Conservation (phyloP, 371 early-diverging fungal genomes). For the Mucor mucedo region DNA sequence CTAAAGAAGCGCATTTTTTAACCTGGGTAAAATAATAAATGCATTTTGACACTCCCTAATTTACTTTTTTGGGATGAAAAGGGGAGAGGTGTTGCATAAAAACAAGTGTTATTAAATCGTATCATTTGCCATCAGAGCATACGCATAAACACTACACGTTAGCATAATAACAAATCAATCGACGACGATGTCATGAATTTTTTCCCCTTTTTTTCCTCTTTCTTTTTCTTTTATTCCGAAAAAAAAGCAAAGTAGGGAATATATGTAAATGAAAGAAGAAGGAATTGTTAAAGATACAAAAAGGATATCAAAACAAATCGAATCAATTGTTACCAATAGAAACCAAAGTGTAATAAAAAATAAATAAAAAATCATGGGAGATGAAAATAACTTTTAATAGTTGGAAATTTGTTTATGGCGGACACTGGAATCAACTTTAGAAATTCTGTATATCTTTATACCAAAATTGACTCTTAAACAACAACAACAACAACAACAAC, state of each 20-base stretch:
- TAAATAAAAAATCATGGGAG: too few relatives aligned
- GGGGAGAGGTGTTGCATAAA: neutral
- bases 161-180: neutral
- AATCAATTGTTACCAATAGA: conserved; percentile 13
- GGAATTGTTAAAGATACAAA: conserved; percentile 14
- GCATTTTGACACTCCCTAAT: neutral
- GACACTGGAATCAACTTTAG: conserved; percentile 25
- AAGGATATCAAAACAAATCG: conserved; percentile 6
- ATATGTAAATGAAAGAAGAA: conserved; percentile 4
- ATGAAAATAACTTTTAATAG: conserved; percentile 7
- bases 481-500: neutral
- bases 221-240: neutral
- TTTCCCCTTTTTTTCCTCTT: conserved; percentile 5
- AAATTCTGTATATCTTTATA: conserved; percentile 21
- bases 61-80: neutral
- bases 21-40: neutral
- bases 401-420: conserved; percentile 24
- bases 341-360: conserved; percentile 14
- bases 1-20: too few relatives aligned
- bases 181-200: neutral
- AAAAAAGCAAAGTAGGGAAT: neutral
- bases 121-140: neutral
- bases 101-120: neutral
- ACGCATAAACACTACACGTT: neutral
- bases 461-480: conserved; percentile 15